Percentiles rank a stretch among this genome's conserved stretches.
These are phyloP conservation scores for Aspergillus novoparasiticus DNA, from an alignment of 2,329 filamentous ascomycete genomes.

Conservation along the genomic window DNA sequence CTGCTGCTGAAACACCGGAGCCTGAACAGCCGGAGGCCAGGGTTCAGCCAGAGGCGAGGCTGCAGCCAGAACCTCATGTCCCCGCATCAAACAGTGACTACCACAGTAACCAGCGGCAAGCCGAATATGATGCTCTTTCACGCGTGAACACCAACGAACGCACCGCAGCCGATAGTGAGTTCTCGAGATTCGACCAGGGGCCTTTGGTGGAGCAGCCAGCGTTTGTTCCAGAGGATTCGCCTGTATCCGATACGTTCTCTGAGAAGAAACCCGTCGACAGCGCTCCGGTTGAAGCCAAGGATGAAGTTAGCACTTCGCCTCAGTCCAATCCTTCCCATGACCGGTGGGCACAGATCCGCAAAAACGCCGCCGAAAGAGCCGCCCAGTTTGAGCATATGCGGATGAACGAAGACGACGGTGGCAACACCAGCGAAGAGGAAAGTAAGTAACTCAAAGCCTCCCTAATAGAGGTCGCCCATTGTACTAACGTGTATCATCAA, in stretches of 20 bases:
- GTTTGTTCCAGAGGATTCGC: conserved; percentile 65
- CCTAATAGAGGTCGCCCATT: conserved; percentile 1
- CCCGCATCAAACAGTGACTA: conserved; percentile 28
- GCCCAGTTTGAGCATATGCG: conserved; percentile 67
- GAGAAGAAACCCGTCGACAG: conserved; percentile 19
- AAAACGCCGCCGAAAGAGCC: conserved; percentile 86
- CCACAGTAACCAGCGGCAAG: conserved; percentile 49
- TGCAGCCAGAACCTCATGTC: conserved; percentile 2
- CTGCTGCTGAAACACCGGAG: conserved; percentile 6
- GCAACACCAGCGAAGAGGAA: conserved; percentile 94
- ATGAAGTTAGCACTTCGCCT: neutral
- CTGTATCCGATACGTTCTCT: conserved; percentile 22
- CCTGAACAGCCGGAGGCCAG: conserved; percentile 24
- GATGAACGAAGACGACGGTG: conserved; percentile 68
- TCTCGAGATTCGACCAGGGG: conserved; percentile 80
- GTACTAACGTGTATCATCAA: conserved; percentile 44
- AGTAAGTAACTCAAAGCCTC: conserved; percentile 61
- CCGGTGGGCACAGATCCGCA: conserved; percentile 93
- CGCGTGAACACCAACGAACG: conserved; percentile 58
- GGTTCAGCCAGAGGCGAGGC: conserved; percentile 13
- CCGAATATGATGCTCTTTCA: conserved; percentile 60
- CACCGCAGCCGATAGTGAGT: conserved; percentile 50
- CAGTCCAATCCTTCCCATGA: conserved; percentile 57
- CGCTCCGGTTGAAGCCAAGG: conserved; percentile 6
- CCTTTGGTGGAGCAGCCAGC: conserved; percentile 85